Evolutionary conservation across 2,329 filamentous ascomycete species (phyloP).

Genomic region (Mariannaea elegans): DNA sequence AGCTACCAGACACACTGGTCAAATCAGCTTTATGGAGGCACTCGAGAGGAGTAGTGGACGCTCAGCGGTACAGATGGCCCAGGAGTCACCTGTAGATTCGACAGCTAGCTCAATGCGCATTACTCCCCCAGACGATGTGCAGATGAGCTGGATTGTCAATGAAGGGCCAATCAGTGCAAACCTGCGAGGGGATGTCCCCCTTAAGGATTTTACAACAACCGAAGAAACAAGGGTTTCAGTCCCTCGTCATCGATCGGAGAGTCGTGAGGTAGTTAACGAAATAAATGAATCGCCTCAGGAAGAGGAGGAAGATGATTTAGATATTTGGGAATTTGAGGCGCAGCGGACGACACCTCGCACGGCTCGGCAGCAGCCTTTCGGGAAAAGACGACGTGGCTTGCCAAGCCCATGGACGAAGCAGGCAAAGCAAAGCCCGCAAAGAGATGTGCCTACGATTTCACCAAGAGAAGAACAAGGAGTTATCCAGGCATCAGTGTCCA

Average conservation of each 20-base stretch:
- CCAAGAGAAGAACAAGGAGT: conserved; percentile 1
- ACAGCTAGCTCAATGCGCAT: conserved; percentile 46
- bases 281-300: conserved; percentile 27
- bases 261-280: conserved; percentile 12
- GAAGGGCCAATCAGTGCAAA: conserved; percentile 49
- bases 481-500: conserved; percentile 16
- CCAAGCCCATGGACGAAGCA: conserved; percentile 53
- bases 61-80: conserved; percentile 20
- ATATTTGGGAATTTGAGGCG: conserved; percentile 68
- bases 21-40: conserved; percentile 46
- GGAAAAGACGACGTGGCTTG: conserved; percentile 39
- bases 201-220: conserved; percentile 39
- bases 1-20: conserved; percentile 38
- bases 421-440: conserved; percentile 32
- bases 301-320: conserved; percentile 50
- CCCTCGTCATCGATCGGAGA: conserved; percentile 18
- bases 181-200: conserved; percentile 47
- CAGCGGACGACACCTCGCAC: conserved; percentile 54
- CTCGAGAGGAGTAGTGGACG: conserved; percentile 39
- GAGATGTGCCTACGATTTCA: background rate
- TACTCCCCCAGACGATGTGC: conserved; percentile 46
- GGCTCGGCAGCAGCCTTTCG: conserved; percentile 43
- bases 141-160: conserved; percentile 55
- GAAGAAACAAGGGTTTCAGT: background rate
- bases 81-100: conserved; percentile 37